Evolutionary conservation across 768 basidiomycete species (phyloP), one percentile per base, ranked within the genome.

Genomic region (Tricholoma hemisulphureum): DNA sequence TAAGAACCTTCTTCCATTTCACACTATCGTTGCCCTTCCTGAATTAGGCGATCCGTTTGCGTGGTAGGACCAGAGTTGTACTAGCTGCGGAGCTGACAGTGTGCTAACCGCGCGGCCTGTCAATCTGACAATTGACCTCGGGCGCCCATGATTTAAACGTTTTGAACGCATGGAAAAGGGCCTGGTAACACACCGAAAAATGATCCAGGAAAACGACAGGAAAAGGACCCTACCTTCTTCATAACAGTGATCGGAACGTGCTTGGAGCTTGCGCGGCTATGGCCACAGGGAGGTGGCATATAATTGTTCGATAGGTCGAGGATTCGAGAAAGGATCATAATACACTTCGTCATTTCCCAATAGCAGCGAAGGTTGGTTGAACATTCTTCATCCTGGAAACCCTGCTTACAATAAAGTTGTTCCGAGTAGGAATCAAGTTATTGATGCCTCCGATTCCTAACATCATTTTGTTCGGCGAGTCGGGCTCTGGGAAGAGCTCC

Each of bases 401-500:
- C n/a, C 23, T 49, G 46, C 18, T 49, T 18, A 49, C n/a, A n/a
- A 48, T 16, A 49, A n/a, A n/a, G n/a, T 28, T 49, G 16, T n/a
- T 29, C 18, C 23, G 8, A 18, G n/a, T 29, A 49, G 46, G 23
- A 20, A 14, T 18, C 14, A 28, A 14, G 14, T 6, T n/a, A n/a
- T 49, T 28, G 26, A 49, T 49, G 46, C 16, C 46, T 29, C 46
- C 46, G n/a, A 48, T 8, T n/a, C 56, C 62, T 4, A 76, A 74
- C 45, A 50, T 79, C 48, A 63, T 79, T 18, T 53, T 80, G 18
- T 80, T 79, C 48, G 78, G 79, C 0, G 75, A 78, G 53, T 69
- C 74, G 0, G 78, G 78, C 16, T 56, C 60, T 11, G 70, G 69
- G 57, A 79, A 80, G 59, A 75, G 78, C 63, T 77, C 74, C n/a